Conservation (phyloP, 768 basidiomycete genomes). For the Termitomyces eurrhizus region DNA sequence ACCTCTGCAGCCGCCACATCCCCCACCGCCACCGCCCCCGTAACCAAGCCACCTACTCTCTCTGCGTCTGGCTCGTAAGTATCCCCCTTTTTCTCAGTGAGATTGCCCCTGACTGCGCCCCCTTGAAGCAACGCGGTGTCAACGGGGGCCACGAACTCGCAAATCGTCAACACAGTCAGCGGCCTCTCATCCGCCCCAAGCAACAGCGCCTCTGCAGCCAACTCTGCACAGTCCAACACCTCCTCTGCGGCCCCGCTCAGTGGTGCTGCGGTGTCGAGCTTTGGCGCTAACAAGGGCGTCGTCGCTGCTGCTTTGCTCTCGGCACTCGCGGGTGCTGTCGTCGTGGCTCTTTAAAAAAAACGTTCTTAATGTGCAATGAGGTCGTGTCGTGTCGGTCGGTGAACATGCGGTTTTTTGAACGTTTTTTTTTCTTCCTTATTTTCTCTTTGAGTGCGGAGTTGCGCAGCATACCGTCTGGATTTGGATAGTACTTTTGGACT, state of each 20-base stretch:
- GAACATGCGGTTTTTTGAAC: too few relatives aligned
- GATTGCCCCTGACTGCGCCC: neutral
- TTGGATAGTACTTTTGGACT: too few relatives aligned
- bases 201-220: conserved; percentile 7
- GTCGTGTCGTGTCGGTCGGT: too few relatives aligned
- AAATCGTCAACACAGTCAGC: conserved; percentile 7
- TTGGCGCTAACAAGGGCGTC: conserved; percentile 28
- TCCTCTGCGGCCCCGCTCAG: conserved; percentile 18
- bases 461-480: too few relatives aligned
- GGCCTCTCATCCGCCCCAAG: conserved; percentile 12
- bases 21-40: conserved; percentile 5
- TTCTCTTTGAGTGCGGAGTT: too few relatives aligned
- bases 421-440: too few relatives aligned
- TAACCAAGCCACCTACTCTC: neutral
- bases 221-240: conserved; percentile 9
- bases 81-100: neutral
- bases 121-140: neutral
- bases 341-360: conserved; percentile 36
- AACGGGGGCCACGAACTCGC: neutral
- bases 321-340: conserved; percentile 43
- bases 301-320: conserved; percentile 36
- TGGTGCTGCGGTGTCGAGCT: conserved; percentile 24
- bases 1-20: conserved; percentile 11
- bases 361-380: too few relatives aligned
- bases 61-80: conserved; percentile 7